Base-by-base conservation (phyloP, 148 eudicot genomes). In the Camellia lanceoleosa region DNA sequence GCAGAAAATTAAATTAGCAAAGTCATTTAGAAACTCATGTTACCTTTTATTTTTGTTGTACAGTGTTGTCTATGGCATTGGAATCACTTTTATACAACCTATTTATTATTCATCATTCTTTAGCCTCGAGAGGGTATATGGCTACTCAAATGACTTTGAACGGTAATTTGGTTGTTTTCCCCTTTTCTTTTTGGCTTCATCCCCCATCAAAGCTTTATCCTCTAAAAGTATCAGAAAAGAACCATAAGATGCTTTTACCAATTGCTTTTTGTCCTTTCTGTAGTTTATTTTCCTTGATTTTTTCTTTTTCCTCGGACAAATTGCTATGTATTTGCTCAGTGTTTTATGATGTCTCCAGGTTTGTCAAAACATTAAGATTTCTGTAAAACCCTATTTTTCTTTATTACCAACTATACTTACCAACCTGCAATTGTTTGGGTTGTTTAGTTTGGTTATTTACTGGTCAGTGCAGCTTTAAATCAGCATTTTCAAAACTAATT, bases 21-120 rank as follows among this genome's bases (percentile, higher is more conserved):
- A 61, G 44, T 49, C 14, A 77, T 67, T 30, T 47, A 49, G 59
- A 52, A 55, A 58, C 42, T 73, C 18, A 69, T 23, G 19, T 75
- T 51, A 20, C 16, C 49, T 72, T 72, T 38, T 80, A 49, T 72
- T 78, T 18, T 79, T 68, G 62, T 56, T 65, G 54, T 68, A 71
- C 88, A 91, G 95, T 80, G 92, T 89, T 63, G 84, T 91, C 61
- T 42, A 80, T 80, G 92, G 92, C 68, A 88, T 91, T 78, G 92
- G 88, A 80, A 87, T 90, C 54, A 91, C 95, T 81, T 91, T 91
- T 64, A 87, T 91, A 75, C 81, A 91, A 79, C 92, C 95, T 78
- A 68, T 91, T 68, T 54, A 82, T 79, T 85, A 87, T 73, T 87
- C 92, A 46, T 85, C 95, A 54, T 88, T 89, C 58, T 91, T 91